Conservation (phyloP, 2,329 filamentous ascomycete genomes). For the Ilyonectria destructans region DNA sequence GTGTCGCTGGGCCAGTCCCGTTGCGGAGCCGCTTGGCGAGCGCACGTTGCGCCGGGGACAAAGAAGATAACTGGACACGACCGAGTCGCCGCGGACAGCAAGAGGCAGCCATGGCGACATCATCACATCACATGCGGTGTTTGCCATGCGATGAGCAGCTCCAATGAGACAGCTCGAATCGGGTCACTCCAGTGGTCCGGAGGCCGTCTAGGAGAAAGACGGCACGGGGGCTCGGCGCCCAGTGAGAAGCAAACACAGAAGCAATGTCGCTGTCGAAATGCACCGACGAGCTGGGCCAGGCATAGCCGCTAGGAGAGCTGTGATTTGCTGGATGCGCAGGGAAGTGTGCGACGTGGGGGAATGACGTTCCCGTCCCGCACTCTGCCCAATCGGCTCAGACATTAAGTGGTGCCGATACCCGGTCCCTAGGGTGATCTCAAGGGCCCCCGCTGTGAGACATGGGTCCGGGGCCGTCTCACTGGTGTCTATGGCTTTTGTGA, state of each 20-base stretch:
- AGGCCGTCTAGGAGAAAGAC: slow-evolving; percentile 19
- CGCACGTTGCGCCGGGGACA: slow-evolving; percentile 4
- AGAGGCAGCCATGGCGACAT: slow-evolving; percentile 36
- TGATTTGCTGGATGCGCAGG: slow-evolving; percentile 43
- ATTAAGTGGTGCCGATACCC: slow-evolving; percentile 40
- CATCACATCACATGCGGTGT: slow-evolving; percentile 44
- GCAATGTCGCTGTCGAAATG: slow-evolving; percentile 41
- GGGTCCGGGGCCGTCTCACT: slow-evolving; percentile 42
- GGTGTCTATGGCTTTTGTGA: slow-evolving; percentile 25
- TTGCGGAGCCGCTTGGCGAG: slow-evolving; percentile 33
- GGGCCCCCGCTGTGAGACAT: slow-evolving; percentile 48
- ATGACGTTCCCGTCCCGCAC: slow-evolving; percentile 47
- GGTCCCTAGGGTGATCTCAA: slow-evolving; percentile 47
- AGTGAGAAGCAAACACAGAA: slow-evolving; percentile 32
- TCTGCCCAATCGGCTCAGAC: slow-evolving; percentile 46
- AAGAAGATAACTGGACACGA: slow-evolving; percentile 26
- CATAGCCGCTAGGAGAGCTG: slow-evolving; percentile 40
- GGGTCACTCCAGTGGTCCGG: slow-evolving; percentile 31
- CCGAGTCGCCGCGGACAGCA: slow-evolving; percentile 31
- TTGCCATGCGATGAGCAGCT: slow-evolving; percentile 28
- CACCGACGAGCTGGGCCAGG: slow-evolving; percentile 49
- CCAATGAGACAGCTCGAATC: slow-evolving; percentile 13
- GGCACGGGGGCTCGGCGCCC: slow-evolving; percentile 16
- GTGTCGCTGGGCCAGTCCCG: slow-evolving; percentile 39
- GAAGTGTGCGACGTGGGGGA: slow-evolving; percentile 42